Evolutionary conservation across 75 land plant genomes (phyloP), one percentile per base, ranked within the genome.

Genomic region (Isoetes taiwanensis): DNA sequence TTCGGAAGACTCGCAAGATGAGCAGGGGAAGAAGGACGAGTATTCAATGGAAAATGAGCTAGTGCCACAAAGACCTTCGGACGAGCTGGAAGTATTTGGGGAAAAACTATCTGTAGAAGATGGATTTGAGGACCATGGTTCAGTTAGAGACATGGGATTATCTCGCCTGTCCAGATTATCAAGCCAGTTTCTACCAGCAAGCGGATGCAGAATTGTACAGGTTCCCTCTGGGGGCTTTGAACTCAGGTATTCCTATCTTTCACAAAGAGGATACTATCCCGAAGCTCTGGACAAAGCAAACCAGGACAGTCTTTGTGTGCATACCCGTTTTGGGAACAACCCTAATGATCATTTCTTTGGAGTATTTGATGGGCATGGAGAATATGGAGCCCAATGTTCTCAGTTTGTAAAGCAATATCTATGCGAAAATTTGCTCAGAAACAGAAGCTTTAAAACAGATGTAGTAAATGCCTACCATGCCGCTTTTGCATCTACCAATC

Each of bases 341-440:
- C 80, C 82, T 4, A 76, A 80, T 54, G 71, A 78, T 33, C 97
- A 83, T 34, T 85, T 90, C 68, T 90, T 90, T 41, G 97, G 83
- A 1, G 87, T 90, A 1, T 90, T 86, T 48, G 97, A 90, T 68
- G 97, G 97, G 31, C 97, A 90, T 52, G 97, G 97, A 10, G 74
- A 76, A 63, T 78, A 72, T 48, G 97, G 97, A 3, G 48, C 82
- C 0, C 64, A 79, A 34, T 90, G 97, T 38, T 69, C 97, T 2
- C 69, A 72, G 56, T 90, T 86, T 29, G 91, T 68, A 28, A 72
- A 61, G 64, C 74, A 82, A 17, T 64, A 61, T 27, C 19, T 90
- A 10, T 73, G 79, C 2, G 84, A 82, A 19, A 58, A 67, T 31
- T 28, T 90, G 25, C 21, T 70, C 0, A 69, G 55, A 5, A 74